phyloP scores from a whole-genome alignment of 345 rosid species.

The Mercurialis annua region DNA sequence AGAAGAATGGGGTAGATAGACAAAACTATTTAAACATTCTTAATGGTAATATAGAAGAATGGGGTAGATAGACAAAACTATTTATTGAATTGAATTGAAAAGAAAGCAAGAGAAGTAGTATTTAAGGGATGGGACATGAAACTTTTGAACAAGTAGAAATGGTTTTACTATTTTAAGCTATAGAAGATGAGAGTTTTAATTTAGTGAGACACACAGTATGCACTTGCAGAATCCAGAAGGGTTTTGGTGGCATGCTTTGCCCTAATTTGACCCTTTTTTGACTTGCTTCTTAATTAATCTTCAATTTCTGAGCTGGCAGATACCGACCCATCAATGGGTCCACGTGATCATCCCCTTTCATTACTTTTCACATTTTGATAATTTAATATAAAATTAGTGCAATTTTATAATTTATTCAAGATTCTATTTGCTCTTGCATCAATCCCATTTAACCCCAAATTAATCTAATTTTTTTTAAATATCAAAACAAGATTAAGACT shows the following conservation, averaged over 20 bases:
- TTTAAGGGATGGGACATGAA: slow-evolving; percentile 2
- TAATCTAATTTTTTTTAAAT: too few species aligned
- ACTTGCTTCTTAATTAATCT: slow-evolving; percentile 18
- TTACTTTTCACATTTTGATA: too few species aligned
- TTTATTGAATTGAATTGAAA: slow-evolving; percentile 10
- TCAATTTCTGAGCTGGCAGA: slow-evolving; percentile 30
- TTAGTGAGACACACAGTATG: neutral
- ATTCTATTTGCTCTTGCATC: too few species aligned
- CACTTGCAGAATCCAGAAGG: slow-evolving; percentile 17
- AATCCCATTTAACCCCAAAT: too few species aligned
- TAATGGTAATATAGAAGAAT: too few species aligned
- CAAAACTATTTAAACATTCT: slow-evolving; percentile 4
- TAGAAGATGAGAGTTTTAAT: neutral
- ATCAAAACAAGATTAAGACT: neutral
- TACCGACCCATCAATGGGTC: slow-evolving; percentile 25
- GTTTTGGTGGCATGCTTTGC: slow-evolving; percentile 13
- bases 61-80: neutral
- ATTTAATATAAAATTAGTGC: too few species aligned
- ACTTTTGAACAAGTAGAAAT: neutral
- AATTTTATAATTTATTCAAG: too few species aligned
- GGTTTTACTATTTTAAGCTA: slow-evolving; percentile 7
- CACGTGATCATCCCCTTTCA: slow-evolving; percentile 15
- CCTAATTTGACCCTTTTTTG: slow-evolving; percentile 25
- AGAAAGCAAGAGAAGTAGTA: slow-evolving; percentile 8
- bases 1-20: neutral